Evolutionary conservation across 768 basidiomycete species (phyloP), one percentile per base, ranked within the genome.

Genomic region (Boletus tomentosulus): DNA sequence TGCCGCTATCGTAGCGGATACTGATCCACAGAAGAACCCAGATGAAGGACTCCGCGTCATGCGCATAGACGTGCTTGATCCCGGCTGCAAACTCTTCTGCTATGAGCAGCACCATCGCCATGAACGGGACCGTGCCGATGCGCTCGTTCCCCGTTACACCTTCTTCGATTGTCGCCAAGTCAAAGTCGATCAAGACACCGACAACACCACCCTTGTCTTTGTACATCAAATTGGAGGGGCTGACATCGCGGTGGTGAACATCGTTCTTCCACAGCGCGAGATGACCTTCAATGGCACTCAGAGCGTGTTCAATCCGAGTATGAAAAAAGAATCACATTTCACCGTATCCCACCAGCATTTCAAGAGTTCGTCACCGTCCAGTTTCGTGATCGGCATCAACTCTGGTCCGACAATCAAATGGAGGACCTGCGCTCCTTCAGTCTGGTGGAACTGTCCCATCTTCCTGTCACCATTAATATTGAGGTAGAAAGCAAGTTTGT

Each of bases 71-170:
- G n/a, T 19, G 37, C 5, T 43, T 12, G 10, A 43, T 9, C 2
- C 13, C 1, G 4, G 13, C 42, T 27, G 42, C 42, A 12, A 12
- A 9, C 11, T 19, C 41, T 9, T 42, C 9, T 6, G 4, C 6
- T 41, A n/a, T 9, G 7, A 43, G 42, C 12, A 73, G 51, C 12
- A 66, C 63, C 3, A 69, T 27, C 3, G 68, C 71, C 65, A 72
- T 74, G 60, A 19, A 74, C 24, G 68, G 61, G 6, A 70, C 38
- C n/a, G 61, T 68, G 3, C 71, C 65, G 9, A 67, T 67, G 8
- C 58, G 56, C 27, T 63, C 55, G 15, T 45, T 51, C 7, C 59
- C 59, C 41, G 31, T 48, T 1, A 33, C 25, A 27, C n/a, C 35
- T 45, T 58, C 39, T n/a, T 1, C 22, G 4, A n/a, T 37, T 48